Percentiles rank a stretch among this genome's conserved stretches.
Evolutionary conservation across 306 rosid genomes (phyloP).

Genomic region (Gastrolobium villosum): DNA sequence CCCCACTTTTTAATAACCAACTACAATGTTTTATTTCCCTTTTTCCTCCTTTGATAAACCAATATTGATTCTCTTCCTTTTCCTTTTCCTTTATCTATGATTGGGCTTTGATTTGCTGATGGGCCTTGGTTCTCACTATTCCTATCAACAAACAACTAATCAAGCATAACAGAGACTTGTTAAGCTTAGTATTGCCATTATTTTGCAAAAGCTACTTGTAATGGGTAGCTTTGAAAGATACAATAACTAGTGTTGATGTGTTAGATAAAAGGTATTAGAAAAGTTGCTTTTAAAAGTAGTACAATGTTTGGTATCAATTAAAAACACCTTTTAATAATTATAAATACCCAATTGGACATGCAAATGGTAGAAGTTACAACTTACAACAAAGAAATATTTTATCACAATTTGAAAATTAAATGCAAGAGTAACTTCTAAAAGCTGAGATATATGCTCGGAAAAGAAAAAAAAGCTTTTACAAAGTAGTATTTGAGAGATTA

Average conservation of each 20-base stretch:
- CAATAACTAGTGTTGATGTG: neutral
- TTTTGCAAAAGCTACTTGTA: neutral
- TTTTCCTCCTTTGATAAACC: too few species aligned
- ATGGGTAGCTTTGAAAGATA: neutral
- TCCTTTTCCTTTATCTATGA: too few species aligned
- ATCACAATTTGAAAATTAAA: conserved; percentile 7
- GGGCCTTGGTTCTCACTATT: too few species aligned
- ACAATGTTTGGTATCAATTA: neutral
- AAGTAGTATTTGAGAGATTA: too few species aligned
- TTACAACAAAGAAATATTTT: neutral
- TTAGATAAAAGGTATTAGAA: neutral
- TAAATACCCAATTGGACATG: neutral
- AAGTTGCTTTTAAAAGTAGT: neutral
- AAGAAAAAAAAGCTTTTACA: neutral
- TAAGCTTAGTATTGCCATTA: conserved; percentile 18
- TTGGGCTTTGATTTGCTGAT: too few species aligned
- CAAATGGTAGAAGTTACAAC: conserved; percentile 22
- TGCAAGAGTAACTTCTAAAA: conserved; percentile 15
- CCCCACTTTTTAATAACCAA: too few species aligned
- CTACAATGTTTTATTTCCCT: too few species aligned
- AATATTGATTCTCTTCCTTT: too few species aligned
- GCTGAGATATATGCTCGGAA: too few species aligned
- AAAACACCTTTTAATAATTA: conserved; percentile 15
- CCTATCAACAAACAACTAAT: neutral
- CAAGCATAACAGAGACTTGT: neutral